Conservation (phyloP, 371 early-diverging fungal genomes). For the Globomyces sp. region DNA sequence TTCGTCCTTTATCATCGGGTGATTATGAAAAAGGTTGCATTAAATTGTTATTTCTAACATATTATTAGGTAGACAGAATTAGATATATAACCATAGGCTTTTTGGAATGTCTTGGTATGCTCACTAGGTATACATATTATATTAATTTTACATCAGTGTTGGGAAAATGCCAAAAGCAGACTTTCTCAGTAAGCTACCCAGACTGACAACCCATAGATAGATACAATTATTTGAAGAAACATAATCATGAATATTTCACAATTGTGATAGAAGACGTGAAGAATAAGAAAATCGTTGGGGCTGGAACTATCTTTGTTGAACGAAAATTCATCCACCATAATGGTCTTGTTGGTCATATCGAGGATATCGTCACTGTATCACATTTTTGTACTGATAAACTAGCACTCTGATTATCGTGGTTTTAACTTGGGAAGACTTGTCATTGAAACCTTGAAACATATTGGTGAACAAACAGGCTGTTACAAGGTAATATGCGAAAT, state of each 20-base stretch:
- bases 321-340: constrained; percentile 91
- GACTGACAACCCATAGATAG: constrained; percentile 47
- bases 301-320: constrained; percentile 95
- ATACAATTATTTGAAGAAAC: constrained; percentile 69
- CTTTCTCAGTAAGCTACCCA: constrained; percentile 52
- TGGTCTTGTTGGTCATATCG: constrained; percentile 62
- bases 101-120: constrained; percentile 63
- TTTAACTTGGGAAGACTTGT: constrained; percentile 67
- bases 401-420: constrained; percentile 89
- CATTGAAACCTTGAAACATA: constrained; percentile 56
- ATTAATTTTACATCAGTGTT: constrained; percentile 36
- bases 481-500: constrained; percentile 45
- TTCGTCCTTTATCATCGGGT: constrained; percentile 76
- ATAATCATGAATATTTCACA: constrained; percentile 71
- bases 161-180: constrained; percentile 67
- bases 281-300: constrained; percentile 70
- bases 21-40: constrained; percentile 76
- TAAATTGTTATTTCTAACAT: background rate
- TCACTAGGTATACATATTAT: constrained; percentile 51
- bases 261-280: constrained; percentile 80
- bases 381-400: constrained; percentile 77
- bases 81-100: constrained; percentile 38
- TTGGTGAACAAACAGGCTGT: constrained; percentile 53
- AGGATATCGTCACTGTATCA: constrained; percentile 43
- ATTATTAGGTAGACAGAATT: background rate